These are phyloP conservation scores for Fomitopsis pulvina DNA, from an alignment of 768 basidiomycete species.

Conservation along the genomic window DNA sequence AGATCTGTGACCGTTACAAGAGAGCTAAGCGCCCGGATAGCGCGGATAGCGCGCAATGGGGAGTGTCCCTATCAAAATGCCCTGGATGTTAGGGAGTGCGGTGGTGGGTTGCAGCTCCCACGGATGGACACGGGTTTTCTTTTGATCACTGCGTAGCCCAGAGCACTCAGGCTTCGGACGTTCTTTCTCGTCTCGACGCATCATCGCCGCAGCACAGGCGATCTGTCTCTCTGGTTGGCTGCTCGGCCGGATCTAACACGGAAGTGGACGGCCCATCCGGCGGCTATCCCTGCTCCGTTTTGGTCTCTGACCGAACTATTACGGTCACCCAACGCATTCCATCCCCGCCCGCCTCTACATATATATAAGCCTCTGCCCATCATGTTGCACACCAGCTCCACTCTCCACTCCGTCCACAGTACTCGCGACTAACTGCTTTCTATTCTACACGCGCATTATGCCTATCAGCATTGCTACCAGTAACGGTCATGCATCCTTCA, in stretches of 20 bases:
- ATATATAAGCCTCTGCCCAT: background rate
- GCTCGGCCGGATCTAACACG: conserved; percentile 1
- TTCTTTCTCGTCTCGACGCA: background rate
- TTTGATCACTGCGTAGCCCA: background rate
- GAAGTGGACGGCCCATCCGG: background rate
- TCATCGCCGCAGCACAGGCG: background rate
- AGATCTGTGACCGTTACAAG: too few relatives aligned
- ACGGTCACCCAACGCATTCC: background rate
- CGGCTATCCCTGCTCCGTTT: background rate
- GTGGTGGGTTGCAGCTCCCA: too few relatives aligned
- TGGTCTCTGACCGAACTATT: background rate
- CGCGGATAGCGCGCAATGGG: too few relatives aligned
- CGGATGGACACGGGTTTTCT: background rate
- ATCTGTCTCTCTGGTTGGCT: background rate
- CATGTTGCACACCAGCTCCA: background rate
- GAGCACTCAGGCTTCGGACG: background rate
- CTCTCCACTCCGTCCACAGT: background rate
- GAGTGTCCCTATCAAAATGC: too few relatives aligned
- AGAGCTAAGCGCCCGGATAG: too few relatives aligned
- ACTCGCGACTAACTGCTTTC: background rate
- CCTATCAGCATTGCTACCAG: background rate
- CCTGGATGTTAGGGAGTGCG: too few relatives aligned
- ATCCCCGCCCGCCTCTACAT: background rate
- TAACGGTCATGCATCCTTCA: background rate
- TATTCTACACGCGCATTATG: background rate